phyloP scores from a whole-genome alignment of 1,284 basidiomycete genomes.

The Rugosomyces carneus region DNA sequence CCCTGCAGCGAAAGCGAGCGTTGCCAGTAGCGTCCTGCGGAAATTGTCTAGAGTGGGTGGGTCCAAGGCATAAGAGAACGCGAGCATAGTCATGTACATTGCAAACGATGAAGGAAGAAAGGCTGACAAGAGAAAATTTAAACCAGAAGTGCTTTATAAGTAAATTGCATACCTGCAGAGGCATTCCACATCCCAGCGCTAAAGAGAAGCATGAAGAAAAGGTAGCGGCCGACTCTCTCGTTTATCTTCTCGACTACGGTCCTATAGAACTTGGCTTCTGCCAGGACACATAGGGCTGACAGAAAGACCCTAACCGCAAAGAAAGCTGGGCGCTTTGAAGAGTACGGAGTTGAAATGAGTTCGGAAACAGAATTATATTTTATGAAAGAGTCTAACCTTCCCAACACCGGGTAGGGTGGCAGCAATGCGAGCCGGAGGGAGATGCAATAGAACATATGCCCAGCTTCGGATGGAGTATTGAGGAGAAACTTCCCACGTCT shows the following conservation, averaged over 20 bases:
- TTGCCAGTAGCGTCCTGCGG: conserved; percentile 57
- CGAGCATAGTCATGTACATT: conserved; percentile 87
- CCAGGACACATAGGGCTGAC: conserved; percentile 67
- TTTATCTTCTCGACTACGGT: conserved; percentile 80
- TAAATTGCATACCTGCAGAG: conserved; percentile 51
- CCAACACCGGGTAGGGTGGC: conserved; percentile 35
- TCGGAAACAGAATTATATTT: not conserved
- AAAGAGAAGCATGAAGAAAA: conserved; percentile 79
- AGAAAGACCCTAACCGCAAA: conserved; percentile 84
- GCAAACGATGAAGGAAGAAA: conserved; percentile 94
- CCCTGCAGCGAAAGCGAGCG: conserved; percentile 73
- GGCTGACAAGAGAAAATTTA: conserved; percentile 38
- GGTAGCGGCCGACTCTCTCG: conserved; percentile 85
- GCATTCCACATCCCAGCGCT: conserved; percentile 95
- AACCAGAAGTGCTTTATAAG: not conserved
- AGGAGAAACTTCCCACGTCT: conserved; percentile 97
- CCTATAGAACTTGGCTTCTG: conserved; percentile 85
- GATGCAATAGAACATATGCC: conserved; percentile 84
- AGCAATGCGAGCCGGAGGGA: conserved; percentile 47
- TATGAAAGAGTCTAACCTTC: conserved; percentile 36
- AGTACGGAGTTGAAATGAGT: conserved; percentile 3
- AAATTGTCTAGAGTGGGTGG: conserved; percentile 56
- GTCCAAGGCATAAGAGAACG: conserved; percentile 71
- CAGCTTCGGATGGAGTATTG: conserved; percentile 88
- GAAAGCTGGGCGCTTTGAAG: conserved; percentile 69